Evolutionary conservation across 2,329 filamentous ascomycete species (phyloP).

Genomic region (Cladosporium sphaerospermum): DNA sequence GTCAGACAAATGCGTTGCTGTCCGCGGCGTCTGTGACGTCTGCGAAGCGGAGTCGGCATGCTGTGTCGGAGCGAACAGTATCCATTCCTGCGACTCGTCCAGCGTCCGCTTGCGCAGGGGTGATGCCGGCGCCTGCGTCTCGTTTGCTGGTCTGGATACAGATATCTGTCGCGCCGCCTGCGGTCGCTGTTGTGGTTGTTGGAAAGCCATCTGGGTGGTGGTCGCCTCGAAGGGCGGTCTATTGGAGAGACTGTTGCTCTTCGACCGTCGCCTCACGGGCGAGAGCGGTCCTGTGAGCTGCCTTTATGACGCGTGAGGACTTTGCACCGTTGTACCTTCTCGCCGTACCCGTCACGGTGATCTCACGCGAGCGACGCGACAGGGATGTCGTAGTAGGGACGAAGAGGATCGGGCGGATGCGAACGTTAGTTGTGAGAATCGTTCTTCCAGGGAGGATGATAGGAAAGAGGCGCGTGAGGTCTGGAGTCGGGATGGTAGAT

Average conservation of each 20-base stretch:
- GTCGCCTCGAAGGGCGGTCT: background rate
- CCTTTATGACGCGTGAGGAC: constrained; percentile 1
- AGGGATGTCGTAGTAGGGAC: background rate
- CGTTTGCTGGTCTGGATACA: constrained; percentile 12
- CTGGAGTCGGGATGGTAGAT: background rate
- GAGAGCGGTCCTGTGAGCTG: constrained; percentile 7
- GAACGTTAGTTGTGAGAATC: background rate
- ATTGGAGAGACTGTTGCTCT: background rate
- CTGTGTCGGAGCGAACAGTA: constrained; percentile 68
- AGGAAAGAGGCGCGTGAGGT: background rate
- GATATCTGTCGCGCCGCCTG: constrained; percentile 21
- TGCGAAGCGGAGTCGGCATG: constrained; percentile 56
- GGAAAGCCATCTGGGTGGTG: constrained; percentile 25
- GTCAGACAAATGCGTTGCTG: constrained; percentile 69
- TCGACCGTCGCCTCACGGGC: constrained; percentile 2
- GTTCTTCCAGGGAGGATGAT: background rate
- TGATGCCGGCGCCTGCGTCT: constrained; percentile 21
- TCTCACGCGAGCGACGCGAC: background rate
- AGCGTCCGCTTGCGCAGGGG: constrained; percentile 41
- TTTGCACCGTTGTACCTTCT: background rate
- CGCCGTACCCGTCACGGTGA: background rate
- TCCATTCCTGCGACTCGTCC: constrained; percentile 86
- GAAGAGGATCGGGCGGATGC: background rate
- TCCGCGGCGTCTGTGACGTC: constrained; percentile 60
- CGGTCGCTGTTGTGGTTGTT: constrained; percentile 29